Conservation (phyloP, 1,284 basidiomycete genomes). For the Cronartium ribicola region DNA sequence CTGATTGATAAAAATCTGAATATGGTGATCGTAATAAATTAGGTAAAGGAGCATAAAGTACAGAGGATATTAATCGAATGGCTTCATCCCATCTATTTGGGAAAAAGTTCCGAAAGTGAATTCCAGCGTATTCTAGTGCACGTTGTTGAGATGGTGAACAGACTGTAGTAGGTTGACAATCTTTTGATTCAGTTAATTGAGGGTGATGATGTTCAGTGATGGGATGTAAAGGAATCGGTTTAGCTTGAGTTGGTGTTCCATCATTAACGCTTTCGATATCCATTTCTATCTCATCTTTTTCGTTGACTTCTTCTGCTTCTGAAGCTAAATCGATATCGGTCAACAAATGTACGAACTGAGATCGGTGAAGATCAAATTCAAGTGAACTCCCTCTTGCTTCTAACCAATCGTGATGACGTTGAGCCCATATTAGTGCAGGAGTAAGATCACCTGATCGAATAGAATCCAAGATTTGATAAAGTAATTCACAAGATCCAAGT, state of each 20-base stretch:
- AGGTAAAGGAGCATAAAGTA: conserved; percentile 65
- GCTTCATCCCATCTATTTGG: conserved; percentile 64
- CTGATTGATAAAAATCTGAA: conserved; percentile 57
- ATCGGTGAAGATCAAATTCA: conserved; percentile 36
- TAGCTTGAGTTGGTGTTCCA: no score
- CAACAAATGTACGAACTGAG: conserved; percentile 32
- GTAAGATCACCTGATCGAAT: conserved; percentile 26
- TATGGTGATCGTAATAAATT: conserved; percentile 68
- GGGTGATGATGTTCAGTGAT: neutral
- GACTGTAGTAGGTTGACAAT: conserved; percentile 7
- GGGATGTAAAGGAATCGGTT: neutral
- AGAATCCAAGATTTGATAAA: conserved; percentile 27
- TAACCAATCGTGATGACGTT: conserved; percentile 26
- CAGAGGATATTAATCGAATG: conserved; percentile 68
- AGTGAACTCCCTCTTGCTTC: conserved; percentile 27
- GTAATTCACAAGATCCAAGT: conserved; percentile 24
- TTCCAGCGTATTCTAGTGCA: conserved; percentile 71
- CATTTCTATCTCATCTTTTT: conserved; percentile 8
- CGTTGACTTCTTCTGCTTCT: neutral
- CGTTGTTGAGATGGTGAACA: conserved; percentile 28
- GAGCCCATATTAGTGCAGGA: conserved; percentile 22
- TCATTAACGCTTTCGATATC: conserved; percentile 12
- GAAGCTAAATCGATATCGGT: conserved; percentile 26
- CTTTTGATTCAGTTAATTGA: neutral
- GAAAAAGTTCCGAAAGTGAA: conserved; percentile 66